Evolutionary conservation across 345 rosid genomes (phyloP).

Genomic region (Cochlearia excelsa): DNA sequence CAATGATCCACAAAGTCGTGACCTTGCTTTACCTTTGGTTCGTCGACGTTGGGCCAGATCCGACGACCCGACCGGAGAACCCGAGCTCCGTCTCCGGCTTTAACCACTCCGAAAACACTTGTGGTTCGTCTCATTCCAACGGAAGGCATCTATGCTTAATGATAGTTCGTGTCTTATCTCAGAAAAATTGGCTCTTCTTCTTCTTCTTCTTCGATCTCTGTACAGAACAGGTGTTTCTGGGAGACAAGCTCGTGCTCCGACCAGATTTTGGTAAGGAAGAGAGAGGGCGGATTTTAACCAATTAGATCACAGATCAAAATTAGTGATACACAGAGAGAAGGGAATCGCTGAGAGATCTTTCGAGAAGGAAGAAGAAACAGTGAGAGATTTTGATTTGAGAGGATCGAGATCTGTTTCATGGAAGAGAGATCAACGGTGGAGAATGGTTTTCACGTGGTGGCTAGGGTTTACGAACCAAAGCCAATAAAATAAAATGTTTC

Average conservation of each 20-base stretch:
- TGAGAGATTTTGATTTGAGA: not conserved
- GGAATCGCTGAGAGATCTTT: not conserved
- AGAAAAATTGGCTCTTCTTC: slow-evolving; percentile 22
- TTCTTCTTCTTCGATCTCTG: not conserved
- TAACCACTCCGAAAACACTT: slow-evolving; percentile 46
- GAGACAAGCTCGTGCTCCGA: not conserved
- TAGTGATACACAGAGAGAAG: not conserved
- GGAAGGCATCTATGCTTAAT: slow-evolving; percentile 23
- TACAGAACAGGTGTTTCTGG: not conserved
- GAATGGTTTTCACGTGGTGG: slow-evolving; percentile 37
- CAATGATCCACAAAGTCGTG: slow-evolving; percentile 36
- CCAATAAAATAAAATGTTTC: not conserved
- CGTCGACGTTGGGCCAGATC: slow-evolving; percentile 55
- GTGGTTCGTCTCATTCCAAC: slow-evolving; percentile 84
- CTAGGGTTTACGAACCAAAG: slow-evolving; percentile 63
- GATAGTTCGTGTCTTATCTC: slow-evolving; percentile 7
- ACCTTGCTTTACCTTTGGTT: slow-evolving; percentile 48
- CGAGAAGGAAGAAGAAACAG: not conserved
- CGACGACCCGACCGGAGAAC: slow-evolving; percentile 88
- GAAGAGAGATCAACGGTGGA: slow-evolving; percentile 21
- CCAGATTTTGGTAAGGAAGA: not conserved
- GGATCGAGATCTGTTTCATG: not conserved
- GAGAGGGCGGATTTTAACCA: not conserved
- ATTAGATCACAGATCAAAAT: not conserved
- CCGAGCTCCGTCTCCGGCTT: slow-evolving; percentile 70